phyloP scores from a whole-genome alignment of 148 eudicot species.

The Euryodendron excelsum region DNA sequence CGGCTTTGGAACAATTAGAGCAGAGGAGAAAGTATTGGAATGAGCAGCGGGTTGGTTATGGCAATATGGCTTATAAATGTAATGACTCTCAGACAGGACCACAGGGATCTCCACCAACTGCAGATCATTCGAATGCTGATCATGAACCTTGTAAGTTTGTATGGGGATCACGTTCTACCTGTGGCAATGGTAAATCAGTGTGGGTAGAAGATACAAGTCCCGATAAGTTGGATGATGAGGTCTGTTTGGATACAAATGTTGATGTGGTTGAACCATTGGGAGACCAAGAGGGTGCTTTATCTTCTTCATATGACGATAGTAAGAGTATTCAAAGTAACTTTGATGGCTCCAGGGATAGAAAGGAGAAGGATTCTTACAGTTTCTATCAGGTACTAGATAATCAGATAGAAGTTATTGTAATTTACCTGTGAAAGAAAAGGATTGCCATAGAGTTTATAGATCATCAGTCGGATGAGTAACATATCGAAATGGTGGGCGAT shows the following conservation, averaged over 20 bases:
- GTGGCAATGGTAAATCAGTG: conserved; percentile 25
- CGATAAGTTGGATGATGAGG: conserved; percentile 26
- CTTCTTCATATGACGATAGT: conserved; percentile 47
- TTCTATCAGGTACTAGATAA: conserved; percentile 75
- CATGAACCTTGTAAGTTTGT: conserved; percentile 21
- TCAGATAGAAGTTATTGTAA: neutral
- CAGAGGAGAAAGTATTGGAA: conserved; percentile 82
- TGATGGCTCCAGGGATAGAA: conserved; percentile 35
- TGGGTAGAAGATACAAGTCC: conserved; percentile 21
- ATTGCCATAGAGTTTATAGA: neutral
- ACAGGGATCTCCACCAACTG: conserved; percentile 25
- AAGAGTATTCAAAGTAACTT: conserved; percentile 35
- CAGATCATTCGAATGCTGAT: conserved; percentile 12
- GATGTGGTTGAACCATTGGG: conserved; percentile 45
- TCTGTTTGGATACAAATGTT: conserved; percentile 35
- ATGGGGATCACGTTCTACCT: conserved; percentile 21
- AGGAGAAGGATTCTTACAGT: conserved; percentile 62
- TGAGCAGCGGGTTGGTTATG: conserved; percentile 35
- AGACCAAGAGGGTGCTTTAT: conserved; percentile 36
- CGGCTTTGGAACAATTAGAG: conserved; percentile 80
- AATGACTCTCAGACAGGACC: conserved; percentile 15
- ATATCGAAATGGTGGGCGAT: neutral
- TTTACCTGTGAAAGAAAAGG: neutral
- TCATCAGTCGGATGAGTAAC: neutral
- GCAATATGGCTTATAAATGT: conserved; percentile 18